phyloP scores from a whole-genome alignment of 495 filamentous ascomycete species.

The Penicillium canariense region DNA sequence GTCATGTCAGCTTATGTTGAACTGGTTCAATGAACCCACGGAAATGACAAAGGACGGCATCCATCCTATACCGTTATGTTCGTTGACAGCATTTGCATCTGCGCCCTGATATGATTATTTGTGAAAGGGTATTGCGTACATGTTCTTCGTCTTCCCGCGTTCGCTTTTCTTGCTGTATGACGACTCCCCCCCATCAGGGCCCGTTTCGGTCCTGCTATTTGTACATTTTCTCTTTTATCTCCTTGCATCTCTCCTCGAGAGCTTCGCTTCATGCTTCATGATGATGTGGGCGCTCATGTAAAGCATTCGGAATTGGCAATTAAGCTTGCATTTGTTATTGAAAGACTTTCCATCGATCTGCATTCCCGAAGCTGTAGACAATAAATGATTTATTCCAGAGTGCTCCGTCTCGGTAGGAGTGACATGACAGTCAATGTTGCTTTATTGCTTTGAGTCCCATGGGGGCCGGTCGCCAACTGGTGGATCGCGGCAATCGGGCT shows the following conservation, averaged over 20 bases:
- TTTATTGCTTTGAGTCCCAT: background rate
- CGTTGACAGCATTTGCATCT: slow-evolving; percentile 38
- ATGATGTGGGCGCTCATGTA: slow-evolving; percentile 15
- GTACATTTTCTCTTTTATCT: slow-evolving; percentile 31
- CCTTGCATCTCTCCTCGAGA: slow-evolving; percentile 27
- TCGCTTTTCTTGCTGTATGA: slow-evolving; percentile 12
- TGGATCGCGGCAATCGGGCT: slow-evolving; percentile 24
- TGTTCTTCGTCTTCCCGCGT: slow-evolving; percentile 18
- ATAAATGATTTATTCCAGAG: background rate
- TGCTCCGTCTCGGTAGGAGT: background rate
- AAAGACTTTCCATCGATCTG: background rate
- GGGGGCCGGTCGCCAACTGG: slow-evolving; percentile 6
- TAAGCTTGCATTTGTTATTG: slow-evolving; percentile 6
- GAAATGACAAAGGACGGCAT: slow-evolving; percentile 28
- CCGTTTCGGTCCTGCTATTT: slow-evolving; percentile 16
- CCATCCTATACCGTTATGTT: slow-evolving; percentile 45
- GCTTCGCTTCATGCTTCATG: slow-evolving; percentile 8
- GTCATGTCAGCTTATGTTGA: slow-evolving; percentile 33
- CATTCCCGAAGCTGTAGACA: background rate
- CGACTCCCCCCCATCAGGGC: slow-evolving; percentile 16
- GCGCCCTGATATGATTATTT: slow-evolving; percentile 31
- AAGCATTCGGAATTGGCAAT: slow-evolving; percentile 20
- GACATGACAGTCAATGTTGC: background rate
- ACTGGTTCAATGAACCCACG: slow-evolving; percentile 11
- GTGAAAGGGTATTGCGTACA: slow-evolving; percentile 24